Evolutionary conservation across 352 stramenopile species (phyloP).

Genomic region (Stramenopiles sp.): DNA sequence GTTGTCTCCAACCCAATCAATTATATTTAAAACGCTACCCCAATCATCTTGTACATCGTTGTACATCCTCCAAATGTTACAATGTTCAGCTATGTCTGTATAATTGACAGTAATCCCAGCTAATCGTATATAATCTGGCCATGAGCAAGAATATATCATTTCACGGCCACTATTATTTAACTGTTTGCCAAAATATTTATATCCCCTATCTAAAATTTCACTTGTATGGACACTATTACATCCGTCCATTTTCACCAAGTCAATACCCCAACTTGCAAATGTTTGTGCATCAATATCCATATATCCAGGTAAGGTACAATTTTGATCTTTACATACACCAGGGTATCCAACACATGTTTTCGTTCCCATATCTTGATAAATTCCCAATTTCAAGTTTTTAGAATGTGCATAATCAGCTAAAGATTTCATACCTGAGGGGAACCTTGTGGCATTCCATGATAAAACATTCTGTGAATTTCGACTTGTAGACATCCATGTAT

Average conservation of each 20-base stretch:
- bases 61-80: conserved; percentile 26
- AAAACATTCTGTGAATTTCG: conserved; percentile 15
- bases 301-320: background rate
- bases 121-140: conserved; percentile 17
- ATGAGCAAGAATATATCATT: conserved; percentile 25
- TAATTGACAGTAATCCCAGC: conserved; percentile 11
- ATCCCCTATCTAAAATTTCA: conserved; percentile 13
- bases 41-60: conserved; percentile 25
- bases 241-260: conserved; percentile 34
- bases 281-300: conserved; percentile 20
- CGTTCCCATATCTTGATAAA: conserved; percentile 22
- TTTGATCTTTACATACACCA: too few relatives aligned
- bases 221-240: conserved; percentile 15
- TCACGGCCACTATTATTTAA: conserved; percentile 20
- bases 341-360: conserved; percentile 26
- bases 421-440: conserved; percentile 23
- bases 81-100: conserved; percentile 18
- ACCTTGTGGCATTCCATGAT: conserved; percentile 17
- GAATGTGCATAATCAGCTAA: conserved; percentile 21
- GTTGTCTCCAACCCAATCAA: conserved; percentile 23
- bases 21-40: conserved; percentile 19
- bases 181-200: conserved; percentile 15
- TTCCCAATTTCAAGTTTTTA: conserved; percentile 21
- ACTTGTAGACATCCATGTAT: conserved; percentile 19
- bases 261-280: conserved; percentile 27